Evolutionary conservation across 179 eudicot species (phyloP).

Genomic region (Spinacia oleracea): DNA sequence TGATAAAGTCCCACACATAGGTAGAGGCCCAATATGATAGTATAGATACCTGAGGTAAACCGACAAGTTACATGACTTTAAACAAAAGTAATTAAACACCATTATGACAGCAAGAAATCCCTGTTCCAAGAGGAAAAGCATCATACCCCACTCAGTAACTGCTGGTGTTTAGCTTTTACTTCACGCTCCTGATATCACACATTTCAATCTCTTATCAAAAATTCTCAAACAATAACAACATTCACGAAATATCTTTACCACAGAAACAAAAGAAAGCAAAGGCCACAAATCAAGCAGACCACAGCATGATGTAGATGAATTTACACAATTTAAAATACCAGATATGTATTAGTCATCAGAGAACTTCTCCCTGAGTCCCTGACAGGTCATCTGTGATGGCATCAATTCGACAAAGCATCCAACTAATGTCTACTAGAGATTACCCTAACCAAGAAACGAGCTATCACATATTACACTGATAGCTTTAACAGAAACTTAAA

Average conservation of each 20-base stretch:
- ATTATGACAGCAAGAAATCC: conserved; percentile 7
- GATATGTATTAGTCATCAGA: background rate
- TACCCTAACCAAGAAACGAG: background rate
- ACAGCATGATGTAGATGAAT: background rate
- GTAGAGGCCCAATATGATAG: conserved; percentile 90
- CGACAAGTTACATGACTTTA: conserved; percentile 3
- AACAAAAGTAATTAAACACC: background rate
- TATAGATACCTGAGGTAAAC: conserved; percentile 70
- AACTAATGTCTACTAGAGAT: background rate
- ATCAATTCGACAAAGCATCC: background rate
- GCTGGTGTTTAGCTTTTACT: conserved; percentile 98
- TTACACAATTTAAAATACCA: background rate
- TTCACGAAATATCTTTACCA: background rate
- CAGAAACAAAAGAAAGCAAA: conserved; percentile 5
- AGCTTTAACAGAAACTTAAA: background rate
- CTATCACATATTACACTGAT: background rate
- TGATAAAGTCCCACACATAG: conserved; percentile 90
- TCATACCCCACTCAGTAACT: conserved; percentile 94
- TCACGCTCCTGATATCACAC: conserved; percentile 71
- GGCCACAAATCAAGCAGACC: background rate
- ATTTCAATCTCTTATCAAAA: conserved; percentile 1
- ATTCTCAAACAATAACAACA: background rate
- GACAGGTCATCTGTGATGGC: background rate
- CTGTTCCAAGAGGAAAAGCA: conserved; percentile 8
- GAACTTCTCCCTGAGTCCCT: background rate